Base-by-base conservation (phyloP, 208 protist species). In the Jaenimonas drosophilae region DNA sequence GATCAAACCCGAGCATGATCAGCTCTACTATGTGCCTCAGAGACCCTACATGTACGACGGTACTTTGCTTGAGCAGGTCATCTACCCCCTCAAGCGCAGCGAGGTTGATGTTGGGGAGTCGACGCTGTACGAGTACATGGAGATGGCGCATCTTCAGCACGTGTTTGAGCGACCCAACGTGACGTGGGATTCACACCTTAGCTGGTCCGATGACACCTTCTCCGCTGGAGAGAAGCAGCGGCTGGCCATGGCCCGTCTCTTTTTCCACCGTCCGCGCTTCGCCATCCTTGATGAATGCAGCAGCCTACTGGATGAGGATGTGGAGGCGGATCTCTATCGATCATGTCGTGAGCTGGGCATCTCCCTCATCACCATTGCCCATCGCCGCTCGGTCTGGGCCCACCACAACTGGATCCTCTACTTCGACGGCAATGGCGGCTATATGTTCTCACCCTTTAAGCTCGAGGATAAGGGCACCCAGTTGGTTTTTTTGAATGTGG, bases 211-310 rank as follows among this genome's bases (percentile, higher is more conserved):
- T n/a, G 74, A 79, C 44, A 64, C 49, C 27, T 61, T 92, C 24
- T 90, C 82, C 4, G 41, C 76, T 9, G 88, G 84, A 6, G 81
- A 95, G 51, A 80, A 90, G 74, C 88, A 95, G 60, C 60, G 80
- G 29, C 64, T 95, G 14, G 84, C 84, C 16, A 82, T 95, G 51
- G 88, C 88, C n/a, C 68, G 88, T 30, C 60, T 95, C 7, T 93
- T 92, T 41, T 93, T 80, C 49, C 88, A 95, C 61, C 57, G 67
- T 23, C 88, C 88, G 11, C 63, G 65, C 16, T 95, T 87, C 49
- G 88, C 88, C 29, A 91, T 95, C 44, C 62, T 95, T 3, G 88
- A 95, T 49, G 88, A 95, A 59, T 91, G 84, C 71, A 95, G 77
- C 54, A 85, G 70, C 37, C 60, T 72, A 16, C 56, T 95, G 40